Base-by-base conservation (phyloP, 164 flowering plant species). In the Vitis rupestris region DNA sequence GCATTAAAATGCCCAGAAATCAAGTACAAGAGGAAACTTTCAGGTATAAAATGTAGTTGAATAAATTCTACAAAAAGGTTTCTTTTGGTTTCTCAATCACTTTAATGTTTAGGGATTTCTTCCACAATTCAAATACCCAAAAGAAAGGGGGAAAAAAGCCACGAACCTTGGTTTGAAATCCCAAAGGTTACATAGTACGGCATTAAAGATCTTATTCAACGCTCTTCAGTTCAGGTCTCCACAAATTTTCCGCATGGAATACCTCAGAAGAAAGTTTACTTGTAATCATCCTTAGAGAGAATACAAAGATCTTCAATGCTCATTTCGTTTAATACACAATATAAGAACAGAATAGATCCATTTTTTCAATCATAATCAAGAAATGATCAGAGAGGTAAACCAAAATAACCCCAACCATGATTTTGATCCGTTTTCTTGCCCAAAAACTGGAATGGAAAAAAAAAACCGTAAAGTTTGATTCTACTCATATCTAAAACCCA, bases 201-300 rank as follows among this genome's bases (percentile, higher is more conserved):
- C 56, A 11, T 53, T 13, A 14, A 53, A 56, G n/a, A 13, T 53
- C 56, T 10, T 44, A 13, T 7, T 10, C 9, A 58, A 50, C 74
- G 71, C 78, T 72, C 81, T 57, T 78, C 81, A 78, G 81, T 72
- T 78, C 81, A 78, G 81, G 81, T 78, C 81, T 78, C 78, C 81
- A 78, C 15, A 67, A 10, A 2, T 15, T 64, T 65, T 74, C 78
- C 75, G 58, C 75, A 70, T 65, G 74, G 65, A 57, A 16, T 10
- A 68, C 30, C 72, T 74, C 72, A 64, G 81, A 64, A 78, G 78
- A 78, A 74, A 78, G 78, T 78, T 52, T 61, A 61, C 3, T 72
- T 31, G 2, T 66, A 2, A 60, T 78, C 81, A 78, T 78, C 78
- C 9, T 68, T 52, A 64, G 78, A 71, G 78, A 68, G 70, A 70